Evolutionary conservation across 805 yeast genomes (phyloP), one percentile per base, ranked within the genome.

Genomic region (Hemisphaericaspora nanyangensis): DNA sequence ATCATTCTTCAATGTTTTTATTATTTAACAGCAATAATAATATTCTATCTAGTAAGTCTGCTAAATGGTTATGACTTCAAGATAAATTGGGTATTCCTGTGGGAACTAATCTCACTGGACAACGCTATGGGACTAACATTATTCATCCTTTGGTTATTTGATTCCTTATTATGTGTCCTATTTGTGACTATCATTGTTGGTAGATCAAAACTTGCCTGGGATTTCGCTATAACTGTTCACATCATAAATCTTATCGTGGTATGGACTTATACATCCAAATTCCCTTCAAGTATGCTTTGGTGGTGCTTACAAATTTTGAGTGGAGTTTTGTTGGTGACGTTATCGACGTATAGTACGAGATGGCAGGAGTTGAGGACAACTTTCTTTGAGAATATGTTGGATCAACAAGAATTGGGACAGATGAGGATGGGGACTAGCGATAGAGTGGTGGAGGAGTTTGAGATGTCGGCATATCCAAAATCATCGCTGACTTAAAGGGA

Each of bases 141-240:
- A 31, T 75, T 82, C 26, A 58, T 77, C 6, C 60, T 90, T 40
- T 91, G 98, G 98, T 65, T 91, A 12, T 59, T 88, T 35, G 95
- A 85, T 56, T 73, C 96, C 0, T 70, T 93, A 31, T 66, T 93
- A 29, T 83, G 95, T 49, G 96, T 89, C 1, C 60, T 87, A 8
- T 88, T 87, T 55, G 80, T 91, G 54, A 87, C 95, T 1, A 62
- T 90, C 2, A 80, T 91, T 19, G 96, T 91, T 10, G 96, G 98
- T 0, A 70, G 98, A 41, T 85, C 95, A 30, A 93, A 91, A 58
- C 66, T 91, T 35, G 98, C 97, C 0, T 85, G 96, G 85, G 99
- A 91, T 62, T 91, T 93, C 65, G 96, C 96, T 8, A 55, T 91
- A n/a, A 93, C 99, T 0, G 78, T 91, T 12, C 96, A 93, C 60